Conservation (phyloP, 306 rosid genomes). For the Dicorynia guianensis region DNA sequence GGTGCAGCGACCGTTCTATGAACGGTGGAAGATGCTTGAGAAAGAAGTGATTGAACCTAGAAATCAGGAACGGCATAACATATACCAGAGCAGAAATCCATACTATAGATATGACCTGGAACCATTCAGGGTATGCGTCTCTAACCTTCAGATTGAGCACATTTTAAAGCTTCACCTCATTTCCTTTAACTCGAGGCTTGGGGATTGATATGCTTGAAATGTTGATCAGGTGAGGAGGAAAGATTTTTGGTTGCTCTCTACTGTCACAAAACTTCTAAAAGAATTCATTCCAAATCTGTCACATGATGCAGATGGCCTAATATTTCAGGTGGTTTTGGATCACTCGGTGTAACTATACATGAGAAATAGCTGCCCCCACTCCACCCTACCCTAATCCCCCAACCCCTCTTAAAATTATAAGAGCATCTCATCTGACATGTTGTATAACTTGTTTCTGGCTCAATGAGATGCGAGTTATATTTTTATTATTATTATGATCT, state of each 20-base stretch:
- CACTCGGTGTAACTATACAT: slow-evolving; percentile 23
- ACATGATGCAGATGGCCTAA: slow-evolving; percentile 97
- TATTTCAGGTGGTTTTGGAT: slow-evolving; percentile 83
- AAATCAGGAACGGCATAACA: slow-evolving; percentile 74
- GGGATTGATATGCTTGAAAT: slow-evolving; percentile 43
- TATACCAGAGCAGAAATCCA: slow-evolving; percentile 74
- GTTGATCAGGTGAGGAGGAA: slow-evolving; percentile 94
- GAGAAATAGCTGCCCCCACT: slow-evolving; percentile 1
- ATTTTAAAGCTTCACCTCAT: slow-evolving; percentile 25
- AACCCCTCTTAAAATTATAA: no score
- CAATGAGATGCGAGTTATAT: slow-evolving; percentile 12
- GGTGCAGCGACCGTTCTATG: slow-evolving; percentile 97
- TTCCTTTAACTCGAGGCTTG: slow-evolving; percentile 28
- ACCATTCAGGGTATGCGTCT: slow-evolving; percentile 88
- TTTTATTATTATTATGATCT: not conserved
- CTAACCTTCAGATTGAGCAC: slow-evolving; percentile 31
- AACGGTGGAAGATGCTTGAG: slow-evolving; percentile 99
- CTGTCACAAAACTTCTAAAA: slow-evolving; percentile 85
- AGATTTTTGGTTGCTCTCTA: slow-evolving; percentile 97
- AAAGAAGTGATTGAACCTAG: slow-evolving; percentile 99
- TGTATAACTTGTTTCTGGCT: not conserved
- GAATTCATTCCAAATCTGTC: slow-evolving; percentile 96
- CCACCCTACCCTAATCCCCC: no score
- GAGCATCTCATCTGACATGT: not conserved
- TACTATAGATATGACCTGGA: slow-evolving; percentile 95